Conservation (phyloP, 2,329 filamentous ascomycete species). For the Ophiosphaerella herpotricha region DNA sequence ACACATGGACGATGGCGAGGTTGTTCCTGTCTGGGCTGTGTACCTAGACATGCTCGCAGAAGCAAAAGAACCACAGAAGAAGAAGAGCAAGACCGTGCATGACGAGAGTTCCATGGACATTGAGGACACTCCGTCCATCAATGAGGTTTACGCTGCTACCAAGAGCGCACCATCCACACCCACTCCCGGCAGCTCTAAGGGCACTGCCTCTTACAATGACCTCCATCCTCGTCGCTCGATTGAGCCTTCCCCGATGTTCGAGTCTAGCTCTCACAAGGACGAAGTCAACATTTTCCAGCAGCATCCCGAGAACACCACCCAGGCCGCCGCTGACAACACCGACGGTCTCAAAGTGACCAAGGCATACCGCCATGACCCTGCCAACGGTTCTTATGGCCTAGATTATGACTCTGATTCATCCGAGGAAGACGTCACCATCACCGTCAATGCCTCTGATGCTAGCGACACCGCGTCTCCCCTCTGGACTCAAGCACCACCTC, state of each 20-base stretch:
- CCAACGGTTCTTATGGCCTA: conserved; percentile 25
- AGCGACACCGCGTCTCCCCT: conserved; percentile 20
- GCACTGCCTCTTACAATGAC: conserved; percentile 22
- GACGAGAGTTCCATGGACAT: conserved; percentile 8
- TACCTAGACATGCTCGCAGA: conserved; percentile 34
- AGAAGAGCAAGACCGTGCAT: conserved; percentile 28
- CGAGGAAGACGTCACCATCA: conserved; percentile 18
- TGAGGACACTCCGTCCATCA: conserved; percentile 25
- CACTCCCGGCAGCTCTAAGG: conserved; percentile 4
- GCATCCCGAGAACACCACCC: conserved; percentile 16
- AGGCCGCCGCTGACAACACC: conserved; percentile 20
- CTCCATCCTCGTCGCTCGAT: conserved; percentile 36
- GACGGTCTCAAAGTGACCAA: conserved; percentile 18
- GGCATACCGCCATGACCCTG: conserved; percentile 10
- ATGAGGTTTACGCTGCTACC: conserved; percentile 19
- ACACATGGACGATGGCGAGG: conserved; percentile 31
- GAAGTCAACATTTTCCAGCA: conserved; percentile 38
- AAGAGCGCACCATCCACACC: conserved; percentile 28
- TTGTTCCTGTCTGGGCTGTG: conserved; percentile 38
- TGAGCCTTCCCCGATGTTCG: conserved; percentile 41
- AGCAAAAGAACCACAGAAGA: conserved; percentile 22
- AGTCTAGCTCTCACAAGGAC: conserved; percentile 16
- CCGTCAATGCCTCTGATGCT: conserved; percentile 20
- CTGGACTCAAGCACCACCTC: conserved; percentile 43
- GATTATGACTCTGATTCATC: conserved; percentile 25